Evolutionary conservation across 2,329 filamentous ascomycete species (phyloP).

Genomic region (Pestalotiopsis sp.): DNA sequence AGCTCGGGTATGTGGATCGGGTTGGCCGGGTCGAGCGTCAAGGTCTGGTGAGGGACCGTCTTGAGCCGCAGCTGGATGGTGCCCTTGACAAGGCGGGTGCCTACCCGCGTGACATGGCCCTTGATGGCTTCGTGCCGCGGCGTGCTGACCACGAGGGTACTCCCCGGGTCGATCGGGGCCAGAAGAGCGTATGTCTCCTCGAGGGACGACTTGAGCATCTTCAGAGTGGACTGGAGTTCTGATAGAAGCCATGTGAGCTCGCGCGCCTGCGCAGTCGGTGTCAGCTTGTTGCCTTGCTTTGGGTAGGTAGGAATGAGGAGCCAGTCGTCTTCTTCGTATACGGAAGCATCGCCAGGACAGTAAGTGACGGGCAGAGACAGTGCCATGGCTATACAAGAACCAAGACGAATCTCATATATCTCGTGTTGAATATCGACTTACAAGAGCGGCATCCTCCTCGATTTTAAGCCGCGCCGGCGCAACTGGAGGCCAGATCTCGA

Average conservation of each 20-base stretch:
- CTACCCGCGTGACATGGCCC: slow-evolving; percentile 87
- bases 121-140: slow-evolving; percentile 88
- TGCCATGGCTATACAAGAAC: slow-evolving; percentile 7
- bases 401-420: background rate
- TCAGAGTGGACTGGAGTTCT: slow-evolving; percentile 51
- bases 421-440: slow-evolving; percentile 33
- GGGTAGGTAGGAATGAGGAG: slow-evolving; percentile 12
- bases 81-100: slow-evolving; percentile 89
- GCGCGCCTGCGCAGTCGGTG: slow-evolving; percentile 30
- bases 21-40: slow-evolving; percentile 50
- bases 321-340: slow-evolving; percentile 12
- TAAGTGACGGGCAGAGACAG: background rate
- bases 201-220: slow-evolving; percentile 65
- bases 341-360: background rate
- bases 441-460: slow-evolving; percentile 53
- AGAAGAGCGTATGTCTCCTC: slow-evolving; percentile 89
- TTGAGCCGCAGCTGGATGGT: slow-evolving; percentile 77
- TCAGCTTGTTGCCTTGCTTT: background rate
- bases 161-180: slow-evolving; percentile 81
- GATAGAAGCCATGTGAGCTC: slow-evolving; percentile 59
- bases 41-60: slow-evolving; percentile 60
- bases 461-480: slow-evolving; percentile 52
- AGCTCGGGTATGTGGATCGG: slow-evolving; percentile 70
- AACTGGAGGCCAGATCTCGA: slow-evolving; percentile 62
- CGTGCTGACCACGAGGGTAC: slow-evolving; percentile 87